Percentiles rank a stretch among this genome's conserved stretches.
phyloP scores from a whole-genome alignment of 306 rosid species.

The Sophora flavescens region DNA sequence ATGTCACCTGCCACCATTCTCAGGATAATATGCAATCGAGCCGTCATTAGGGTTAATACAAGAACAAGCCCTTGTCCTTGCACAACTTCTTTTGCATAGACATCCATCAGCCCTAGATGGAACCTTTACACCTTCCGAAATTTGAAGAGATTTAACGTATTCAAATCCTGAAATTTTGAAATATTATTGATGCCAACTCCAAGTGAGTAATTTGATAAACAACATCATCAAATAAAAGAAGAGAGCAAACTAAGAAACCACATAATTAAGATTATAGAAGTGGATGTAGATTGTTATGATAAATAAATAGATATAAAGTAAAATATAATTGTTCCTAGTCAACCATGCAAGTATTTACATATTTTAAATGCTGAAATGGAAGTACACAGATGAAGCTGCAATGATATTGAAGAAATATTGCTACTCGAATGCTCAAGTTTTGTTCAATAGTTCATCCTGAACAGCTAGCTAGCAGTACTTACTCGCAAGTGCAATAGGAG shows the following conservation, averaged over 20 bases:
- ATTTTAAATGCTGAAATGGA: background rate
- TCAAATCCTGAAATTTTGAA: conserved; percentile 33
- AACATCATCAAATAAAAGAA: background rate
- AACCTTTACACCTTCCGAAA: background rate
- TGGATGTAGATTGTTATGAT: background rate
- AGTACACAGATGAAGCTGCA: background rate
- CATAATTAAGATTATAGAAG: background rate
- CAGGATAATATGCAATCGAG: background rate
- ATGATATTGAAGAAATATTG: background rate
- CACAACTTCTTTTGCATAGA: conserved; percentile 10
- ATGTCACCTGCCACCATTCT: conserved; percentile 7
- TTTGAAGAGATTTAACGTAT: background rate
- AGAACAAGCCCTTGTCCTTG: background rate
- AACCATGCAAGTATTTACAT: background rate
- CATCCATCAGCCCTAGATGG: background rate
- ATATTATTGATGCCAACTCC: background rate
- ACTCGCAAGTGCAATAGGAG: conserved; percentile 4
- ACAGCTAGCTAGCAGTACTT: background rate
- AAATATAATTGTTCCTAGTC: background rate
- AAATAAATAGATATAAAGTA: background rate
- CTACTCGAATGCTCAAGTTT: background rate
- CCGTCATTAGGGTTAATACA: conserved; percentile 25
- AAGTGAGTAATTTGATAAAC: background rate
- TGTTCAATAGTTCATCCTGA: background rate
- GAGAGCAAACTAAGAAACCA: background rate